Conservation (phyloP, 2,329 filamentous ascomycete species). For the Phialocephala sp. region DNA sequence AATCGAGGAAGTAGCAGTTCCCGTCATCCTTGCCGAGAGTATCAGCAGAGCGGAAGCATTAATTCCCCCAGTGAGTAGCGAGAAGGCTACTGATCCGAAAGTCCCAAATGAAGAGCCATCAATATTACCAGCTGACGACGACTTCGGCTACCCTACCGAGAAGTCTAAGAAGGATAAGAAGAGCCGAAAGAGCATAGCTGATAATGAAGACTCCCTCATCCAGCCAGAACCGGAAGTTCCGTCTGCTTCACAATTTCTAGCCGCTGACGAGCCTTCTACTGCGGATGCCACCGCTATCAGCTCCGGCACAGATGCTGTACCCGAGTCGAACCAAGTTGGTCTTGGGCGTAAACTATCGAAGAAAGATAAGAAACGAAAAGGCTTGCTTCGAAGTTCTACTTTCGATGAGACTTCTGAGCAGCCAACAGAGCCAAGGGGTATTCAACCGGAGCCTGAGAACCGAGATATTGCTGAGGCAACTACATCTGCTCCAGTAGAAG, state of each 20-base stretch:
- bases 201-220: neutral
- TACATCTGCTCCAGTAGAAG: neutral
- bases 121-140: slow-evolving; percentile 15
- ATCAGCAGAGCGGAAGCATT: neutral
- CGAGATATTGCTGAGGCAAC: neutral
- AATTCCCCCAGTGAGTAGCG: neutral
- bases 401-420: slow-evolving; percentile 22
- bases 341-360: slow-evolving; percentile 25
- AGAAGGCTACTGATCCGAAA: neutral
- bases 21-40: slow-evolving; percentile 2
- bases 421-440: neutral
- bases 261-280: neutral
- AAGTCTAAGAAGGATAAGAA: slow-evolving; percentile 30
- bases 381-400: slow-evolving; percentile 20
- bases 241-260: neutral
- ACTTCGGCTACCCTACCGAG: slow-evolving; percentile 23
- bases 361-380: slow-evolving; percentile 31
- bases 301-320: slow-evolving; percentile 8
- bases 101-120: neutral
- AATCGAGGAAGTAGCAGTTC: slow-evolving; percentile 14
- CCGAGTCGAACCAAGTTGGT: slow-evolving; percentile 9
- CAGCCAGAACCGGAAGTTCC: neutral
- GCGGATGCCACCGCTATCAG: slow-evolving; percentile 12
- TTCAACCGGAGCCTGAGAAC: slow-evolving; percentile 6
- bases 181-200: slow-evolving; percentile 10